Percentiles rank a stretch among this genome's conserved stretches.
Evolutionary conservation across 2,329 filamentous ascomycete species (phyloP).

Genomic region (Neonectria ditissima): DNA sequence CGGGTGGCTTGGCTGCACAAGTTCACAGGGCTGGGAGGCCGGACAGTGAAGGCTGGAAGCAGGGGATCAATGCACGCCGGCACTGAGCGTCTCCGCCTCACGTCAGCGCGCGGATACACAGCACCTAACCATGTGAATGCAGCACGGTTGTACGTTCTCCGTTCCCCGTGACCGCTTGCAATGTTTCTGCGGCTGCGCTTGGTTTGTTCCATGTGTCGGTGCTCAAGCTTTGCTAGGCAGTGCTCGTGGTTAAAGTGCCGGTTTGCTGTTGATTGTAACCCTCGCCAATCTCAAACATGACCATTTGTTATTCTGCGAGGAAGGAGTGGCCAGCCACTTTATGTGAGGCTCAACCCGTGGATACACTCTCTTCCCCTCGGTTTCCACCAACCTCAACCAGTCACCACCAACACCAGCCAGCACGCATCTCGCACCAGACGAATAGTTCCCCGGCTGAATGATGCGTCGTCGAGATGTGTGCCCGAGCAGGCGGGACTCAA

Average conservation of each 20-base stretch:
- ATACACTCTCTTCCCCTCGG: conserved; percentile 2
- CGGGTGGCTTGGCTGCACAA: conserved; percentile 22
- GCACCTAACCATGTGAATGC: conserved; percentile 1
- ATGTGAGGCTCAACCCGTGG: conserved; percentile 13
- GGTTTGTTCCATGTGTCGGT: neutral
- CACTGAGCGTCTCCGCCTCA: conserved; percentile 29
- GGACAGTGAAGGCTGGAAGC: conserved; percentile 2
- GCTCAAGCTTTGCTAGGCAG: neutral
- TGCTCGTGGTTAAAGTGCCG: neutral
- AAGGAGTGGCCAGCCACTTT: neutral
- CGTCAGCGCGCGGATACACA: conserved; percentile 22
- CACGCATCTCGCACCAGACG: conserved; percentile 2
- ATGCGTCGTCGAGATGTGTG: neutral
- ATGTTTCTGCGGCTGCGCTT: neutral
- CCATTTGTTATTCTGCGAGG: neutral
- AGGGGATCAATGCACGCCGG: conserved; percentile 5
- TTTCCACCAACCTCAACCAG: neutral
- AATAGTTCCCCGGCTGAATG: conserved; percentile 2
- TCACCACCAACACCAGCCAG: conserved; percentile 6
- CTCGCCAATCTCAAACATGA: neutral
- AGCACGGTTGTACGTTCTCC: no score
- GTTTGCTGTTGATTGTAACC: neutral
- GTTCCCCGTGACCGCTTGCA: neutral
- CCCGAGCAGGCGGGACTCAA: neutral
- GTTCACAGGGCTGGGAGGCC: conserved; percentile 18